Evolutionary conservation across 2,329 filamentous ascomycete species (phyloP), one percentile per base, ranked within the genome.

Genomic region (Xylariaceae sp.): DNA sequence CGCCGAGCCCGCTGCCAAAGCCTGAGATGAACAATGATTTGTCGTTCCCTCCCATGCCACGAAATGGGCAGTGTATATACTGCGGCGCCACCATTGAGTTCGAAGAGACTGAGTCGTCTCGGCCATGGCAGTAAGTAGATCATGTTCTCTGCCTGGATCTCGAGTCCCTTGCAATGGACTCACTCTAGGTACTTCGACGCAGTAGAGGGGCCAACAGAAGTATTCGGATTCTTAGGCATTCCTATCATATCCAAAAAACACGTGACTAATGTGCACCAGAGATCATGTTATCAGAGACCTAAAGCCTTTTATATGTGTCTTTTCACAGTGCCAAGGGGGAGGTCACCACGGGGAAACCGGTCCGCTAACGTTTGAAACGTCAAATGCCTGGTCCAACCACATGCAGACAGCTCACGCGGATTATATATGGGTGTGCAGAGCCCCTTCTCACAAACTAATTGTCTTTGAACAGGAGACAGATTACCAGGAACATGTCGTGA

Each of bases 61-160:
- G 40, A 1, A 47, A 40, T 39, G 4, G 2, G 6, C 31, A 48
- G 42, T 53, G 50, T 9, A 33, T 38, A 3, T 53, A 53, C 46
- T 53, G 50, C 46, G 50, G 45, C 46, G 50, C 45, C 40, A 45
- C 48, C 6, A 16, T 53, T 31, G 46, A 53, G 28, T 49, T 49
- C 31, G 45, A 22, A 16, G n/a, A 12, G 2, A 45, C n/a, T 14
- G 16, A 14, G 16, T 41, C 22, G 36, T 46, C 46, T 3, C 17
- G 31, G 42, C 1, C 49, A 13, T 53, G 45, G 45, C 16, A 49
- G 50, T 53, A 45, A 49, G 50, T 12, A 17, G n/a, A 45, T 45
- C 17, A 45, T 34, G n/a, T n/a, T n/a, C n/a, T n/a, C n/a, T n/a
- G n/a, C n/a, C n/a, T n/a, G n/a, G n/a, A n/a, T n/a, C n/a, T n/a